phyloP scores from a whole-genome alignment of 2,329 filamentous ascomycete species.

The Clonostachys byssicola region DNA sequence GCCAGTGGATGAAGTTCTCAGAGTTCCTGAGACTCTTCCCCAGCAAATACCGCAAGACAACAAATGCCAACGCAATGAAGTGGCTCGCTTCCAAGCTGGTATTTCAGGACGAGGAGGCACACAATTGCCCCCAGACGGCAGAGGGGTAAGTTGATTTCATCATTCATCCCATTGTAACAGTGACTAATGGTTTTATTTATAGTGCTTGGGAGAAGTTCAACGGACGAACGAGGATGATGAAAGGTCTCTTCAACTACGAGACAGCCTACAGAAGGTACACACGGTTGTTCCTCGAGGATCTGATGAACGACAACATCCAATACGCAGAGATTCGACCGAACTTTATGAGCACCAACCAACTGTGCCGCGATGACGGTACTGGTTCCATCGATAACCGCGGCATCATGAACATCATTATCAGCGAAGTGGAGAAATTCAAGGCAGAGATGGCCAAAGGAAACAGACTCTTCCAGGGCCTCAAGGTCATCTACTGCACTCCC shows the following conservation, averaged over 20 bases:
- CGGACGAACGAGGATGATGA: slow-evolving; percentile 66
- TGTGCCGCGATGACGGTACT: slow-evolving; percentile 54
- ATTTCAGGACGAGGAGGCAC: slow-evolving; percentile 56
- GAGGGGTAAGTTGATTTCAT: slow-evolving; percentile 41
- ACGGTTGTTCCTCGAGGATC: slow-evolving; percentile 51
- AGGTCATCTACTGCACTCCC: slow-evolving; percentile 69
- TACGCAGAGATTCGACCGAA: slow-evolving; percentile 70
- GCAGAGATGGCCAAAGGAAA: slow-evolving; percentile 12
- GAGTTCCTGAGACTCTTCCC: slow-evolving; percentile 32
- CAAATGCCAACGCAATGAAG: slow-evolving; percentile 20
- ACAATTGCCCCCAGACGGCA: slow-evolving; percentile 43
- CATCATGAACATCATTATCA: slow-evolving; percentile 58
- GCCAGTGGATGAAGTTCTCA: slow-evolving; percentile 35
- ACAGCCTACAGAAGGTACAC: slow-evolving; percentile 60
- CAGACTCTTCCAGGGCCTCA: slow-evolving; percentile 51
- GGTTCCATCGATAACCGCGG: slow-evolving; percentile 45
- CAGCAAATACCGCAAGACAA: slow-evolving; percentile 7
- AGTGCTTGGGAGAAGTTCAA: slow-evolving; percentile 63
- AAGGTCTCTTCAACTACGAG: slow-evolving; percentile 66
- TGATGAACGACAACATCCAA: slow-evolving; percentile 62
- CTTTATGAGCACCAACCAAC: slow-evolving; percentile 59
- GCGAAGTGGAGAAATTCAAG: slow-evolving; percentile 47
- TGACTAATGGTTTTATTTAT: slow-evolving; percentile 3
- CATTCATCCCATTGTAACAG: slow-evolving; percentile 4
- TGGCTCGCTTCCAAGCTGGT: slow-evolving; percentile 62